A percentile compares a stretch with the other conserved stretches of the same genome.
Evolutionary conservation across 208 protist species (phyloP).

Genomic region (Trypanosoma platydactyli): DNA sequence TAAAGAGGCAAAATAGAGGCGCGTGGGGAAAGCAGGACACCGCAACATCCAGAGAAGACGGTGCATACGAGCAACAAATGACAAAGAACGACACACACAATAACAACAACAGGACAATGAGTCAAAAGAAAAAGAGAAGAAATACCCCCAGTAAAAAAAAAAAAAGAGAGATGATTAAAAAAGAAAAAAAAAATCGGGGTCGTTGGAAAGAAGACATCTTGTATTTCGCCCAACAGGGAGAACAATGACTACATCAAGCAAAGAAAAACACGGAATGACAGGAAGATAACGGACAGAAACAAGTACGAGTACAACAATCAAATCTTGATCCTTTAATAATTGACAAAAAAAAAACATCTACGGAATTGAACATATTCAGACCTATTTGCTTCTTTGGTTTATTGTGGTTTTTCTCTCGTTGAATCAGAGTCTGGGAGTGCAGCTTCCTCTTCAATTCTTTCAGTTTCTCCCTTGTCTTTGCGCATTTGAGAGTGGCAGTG

Average conservation of each 20-base stretch:
- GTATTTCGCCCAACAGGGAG: no score
- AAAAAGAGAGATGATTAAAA: no score
- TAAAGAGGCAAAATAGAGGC: slow-evolving; percentile 18
- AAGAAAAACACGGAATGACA: no score
- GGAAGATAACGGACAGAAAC: no score
- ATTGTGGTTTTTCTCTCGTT: slow-evolving; percentile 10
- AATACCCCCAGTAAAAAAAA: slow-evolving; percentile 8
- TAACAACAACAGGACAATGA: slow-evolving; percentile 9
- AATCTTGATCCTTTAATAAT: neutral
- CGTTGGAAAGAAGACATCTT: no score
- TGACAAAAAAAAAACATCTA: slow-evolving; percentile 18
- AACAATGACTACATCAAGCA: no score
- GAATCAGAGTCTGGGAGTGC: neutral
- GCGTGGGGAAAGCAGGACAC: no score
- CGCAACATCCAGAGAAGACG: no score
- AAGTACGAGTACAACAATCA: no score
- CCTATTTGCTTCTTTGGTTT: slow-evolving; percentile 19
- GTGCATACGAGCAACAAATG: no score
- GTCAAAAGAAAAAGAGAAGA: neutral
- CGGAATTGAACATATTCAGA: neutral
- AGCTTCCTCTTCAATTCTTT: slow-evolving; percentile 8
- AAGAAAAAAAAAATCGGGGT: slow-evolving; percentile 30
- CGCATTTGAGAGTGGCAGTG: slow-evolving; percentile 63
- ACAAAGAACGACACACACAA: no score
- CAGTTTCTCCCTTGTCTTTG: slow-evolving; percentile 43